Base-by-base conservation (phyloP, 371 early-diverging fungal genomes). In the Mortierella sp. region DNA sequence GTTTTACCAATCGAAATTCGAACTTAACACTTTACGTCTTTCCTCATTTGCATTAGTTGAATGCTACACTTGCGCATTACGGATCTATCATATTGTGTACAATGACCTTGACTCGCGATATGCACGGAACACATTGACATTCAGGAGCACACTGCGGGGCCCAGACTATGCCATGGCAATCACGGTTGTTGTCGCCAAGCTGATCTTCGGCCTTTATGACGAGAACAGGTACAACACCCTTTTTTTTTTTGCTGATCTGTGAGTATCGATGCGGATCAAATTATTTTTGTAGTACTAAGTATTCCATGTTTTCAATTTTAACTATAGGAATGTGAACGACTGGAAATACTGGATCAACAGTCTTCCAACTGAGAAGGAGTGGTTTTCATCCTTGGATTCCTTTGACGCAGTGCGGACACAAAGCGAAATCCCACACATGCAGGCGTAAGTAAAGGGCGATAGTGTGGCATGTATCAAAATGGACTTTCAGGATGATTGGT, bases 161-260 rank as follows among this genome's bases (percentile, higher is more conserved):
- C 74, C 85, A 52, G 26, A 31, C 21, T 31, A 28, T 28, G 72
- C 65, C 50, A 82, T 86, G 86, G 80, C 80, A 10, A 24, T 73
- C 3, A 77, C 82, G n/a, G 52, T 86, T 31, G 24, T 86, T 28
- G 44, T 82, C 1, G 80, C 82, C 14, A 86, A 86, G 73, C 38
- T 86, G n/a, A 50, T 86, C 0, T 77, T 77, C 75, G 82, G 82
- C 4, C 52, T 86, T 7, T 82, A 86, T 65, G 82, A 76, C n/a
- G 82, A 82, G 52, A 70, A 47, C 2, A 79, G 86, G 86, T 82
- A 76, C 21, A 21, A 21, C 21, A 11, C 16, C 19, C 0, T 68
- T 24, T 19, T n/a, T 52, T n/a, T 16, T 8, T 8, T n/a, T 21
- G 10, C 24, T 8, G 24, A 42, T 68, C 19, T 38, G 10, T 4